These are phyloP conservation scores for Colletotrichum cereale DNA, from an alignment of 2,329 filamentous ascomycete genomes.

Conservation along the genomic window DNA sequence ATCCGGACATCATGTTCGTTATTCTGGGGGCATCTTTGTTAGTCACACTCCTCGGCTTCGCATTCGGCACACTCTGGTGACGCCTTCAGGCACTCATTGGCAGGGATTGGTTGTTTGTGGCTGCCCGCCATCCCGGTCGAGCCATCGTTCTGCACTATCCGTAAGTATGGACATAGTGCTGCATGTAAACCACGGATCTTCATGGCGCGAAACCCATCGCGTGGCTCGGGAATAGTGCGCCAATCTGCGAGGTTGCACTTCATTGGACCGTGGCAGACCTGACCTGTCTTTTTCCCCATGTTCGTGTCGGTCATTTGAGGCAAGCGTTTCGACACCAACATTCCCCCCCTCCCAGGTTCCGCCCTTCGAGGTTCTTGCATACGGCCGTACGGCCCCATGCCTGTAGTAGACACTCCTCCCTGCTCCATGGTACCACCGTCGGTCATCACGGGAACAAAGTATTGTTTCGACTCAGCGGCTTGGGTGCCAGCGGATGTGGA, in stretches of 20 bases:
- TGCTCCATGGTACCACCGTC: slow-evolving; percentile 7
- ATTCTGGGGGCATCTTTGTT: neutral
- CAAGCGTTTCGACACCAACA: slow-evolving; percentile 10
- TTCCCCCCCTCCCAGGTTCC: neutral
- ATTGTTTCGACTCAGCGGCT: slow-evolving; percentile 17
- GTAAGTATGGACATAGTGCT: neutral
- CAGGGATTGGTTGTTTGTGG: slow-evolving; percentile 3
- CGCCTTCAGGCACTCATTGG: neutral
- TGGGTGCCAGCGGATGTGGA: slow-evolving; percentile 24
- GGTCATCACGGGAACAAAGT: slow-evolving; percentile 26
- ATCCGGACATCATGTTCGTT: slow-evolving; percentile 2
- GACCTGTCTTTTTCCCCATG: slow-evolving; percentile 13
- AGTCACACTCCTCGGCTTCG: slow-evolving; percentile 9
- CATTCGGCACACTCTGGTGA: slow-evolving; percentile 2
- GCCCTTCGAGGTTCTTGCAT: slow-evolving; percentile 13
- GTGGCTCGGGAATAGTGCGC: slow-evolving; percentile 21
- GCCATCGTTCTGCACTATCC: neutral
- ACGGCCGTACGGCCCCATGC: slow-evolving; percentile 28
- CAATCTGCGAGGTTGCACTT: slow-evolving; percentile 19
- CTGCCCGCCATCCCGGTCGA: slow-evolving; percentile 9
- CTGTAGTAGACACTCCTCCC: slow-evolving; percentile 9
- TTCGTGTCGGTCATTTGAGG: slow-evolving; percentile 11
- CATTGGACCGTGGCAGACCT: slow-evolving; percentile 4
- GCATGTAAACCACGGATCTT: slow-evolving; percentile 13
- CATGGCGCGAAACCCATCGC: slow-evolving; percentile 1